Conservation (phyloP, 495 filamentous ascomycete species). For the Paragyromitra xinjiangensis region DNA sequence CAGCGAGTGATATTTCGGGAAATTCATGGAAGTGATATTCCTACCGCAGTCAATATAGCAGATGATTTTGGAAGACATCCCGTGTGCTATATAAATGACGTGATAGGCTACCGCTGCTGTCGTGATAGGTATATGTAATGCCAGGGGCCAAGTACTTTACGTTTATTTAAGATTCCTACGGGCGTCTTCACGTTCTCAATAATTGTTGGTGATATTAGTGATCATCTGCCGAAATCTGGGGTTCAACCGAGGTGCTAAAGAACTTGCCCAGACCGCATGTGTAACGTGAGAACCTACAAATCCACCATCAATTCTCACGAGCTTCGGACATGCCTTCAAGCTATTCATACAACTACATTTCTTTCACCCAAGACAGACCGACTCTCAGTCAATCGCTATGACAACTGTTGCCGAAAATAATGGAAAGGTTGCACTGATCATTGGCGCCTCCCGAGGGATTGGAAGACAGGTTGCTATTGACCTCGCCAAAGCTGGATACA, state of each 20-base stretch:
- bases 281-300: neutral
- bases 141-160: neutral
- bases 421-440: constrained; percentile 70
- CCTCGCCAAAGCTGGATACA: constrained; percentile 74
- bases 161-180: neutral
- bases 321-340: neutral
- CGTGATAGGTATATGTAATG: neutral
- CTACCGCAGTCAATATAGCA: constrained; percentile 69
- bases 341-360: neutral
- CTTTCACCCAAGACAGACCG: neutral
- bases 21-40: constrained; percentile 13
- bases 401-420: neutral
- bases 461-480: constrained; percentile 81
- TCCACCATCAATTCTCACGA: neutral
- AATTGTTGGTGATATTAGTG: constrained; percentile 1
- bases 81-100: neutral
- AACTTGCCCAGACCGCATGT: neutral
- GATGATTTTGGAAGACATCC: constrained; percentile 64
- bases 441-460: constrained; percentile 80
- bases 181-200: constrained; percentile 12
- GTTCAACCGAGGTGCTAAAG: too few relatives aligned
- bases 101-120: neutral
- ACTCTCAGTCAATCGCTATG: neutral
- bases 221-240: constrained; percentile 11
- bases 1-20: constrained; percentile 41